A percentile compares a stretch with the other conserved stretches of the same genome.
Conservation (phyloP, 2,329 filamentous ascomycete species). For the Colletotrichum musae region DNA sequence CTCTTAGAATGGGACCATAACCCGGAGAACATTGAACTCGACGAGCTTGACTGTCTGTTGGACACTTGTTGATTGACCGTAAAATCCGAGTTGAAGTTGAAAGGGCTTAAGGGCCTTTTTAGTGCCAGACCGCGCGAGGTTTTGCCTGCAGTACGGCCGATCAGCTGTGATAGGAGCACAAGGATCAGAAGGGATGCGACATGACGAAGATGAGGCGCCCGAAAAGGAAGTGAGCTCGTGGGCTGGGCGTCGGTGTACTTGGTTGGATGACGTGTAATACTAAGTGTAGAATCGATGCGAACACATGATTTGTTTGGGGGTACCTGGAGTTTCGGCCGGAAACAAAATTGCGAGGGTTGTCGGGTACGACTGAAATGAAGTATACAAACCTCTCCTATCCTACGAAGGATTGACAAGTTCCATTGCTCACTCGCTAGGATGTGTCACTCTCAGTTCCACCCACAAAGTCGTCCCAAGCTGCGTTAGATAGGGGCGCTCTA, state of each 20-base stretch:
- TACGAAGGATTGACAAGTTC: background rate
- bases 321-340: too few species aligned
- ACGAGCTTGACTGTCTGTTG: constrained; percentile 92
- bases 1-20: constrained; percentile 75
- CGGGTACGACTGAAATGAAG: constrained; percentile 37
- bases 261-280: too few species aligned
- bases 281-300: too few species aligned
- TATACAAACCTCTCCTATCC: constrained; percentile 37
- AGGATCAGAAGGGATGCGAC: too few species aligned
- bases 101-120: background rate
- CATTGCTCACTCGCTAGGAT: background rate
- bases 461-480: constrained; percentile 72
- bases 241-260: too few species aligned
- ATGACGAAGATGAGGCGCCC: too few species aligned
- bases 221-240: too few species aligned
- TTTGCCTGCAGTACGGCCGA: too few species aligned
- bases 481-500: constrained; percentile 65
- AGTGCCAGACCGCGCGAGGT: too few species aligned
- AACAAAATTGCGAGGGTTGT: too few species aligned
- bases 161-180: too few species aligned
- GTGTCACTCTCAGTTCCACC: constrained; percentile 66
- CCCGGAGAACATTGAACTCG: constrained; percentile 91
- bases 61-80: constrained; percentile 73
- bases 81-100: constrained; percentile 27
- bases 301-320: too few species aligned